Evolutionary conservation across 2,329 filamentous ascomycete genomes (phyloP).

Genomic region (Paecilomyces sp.): DNA sequence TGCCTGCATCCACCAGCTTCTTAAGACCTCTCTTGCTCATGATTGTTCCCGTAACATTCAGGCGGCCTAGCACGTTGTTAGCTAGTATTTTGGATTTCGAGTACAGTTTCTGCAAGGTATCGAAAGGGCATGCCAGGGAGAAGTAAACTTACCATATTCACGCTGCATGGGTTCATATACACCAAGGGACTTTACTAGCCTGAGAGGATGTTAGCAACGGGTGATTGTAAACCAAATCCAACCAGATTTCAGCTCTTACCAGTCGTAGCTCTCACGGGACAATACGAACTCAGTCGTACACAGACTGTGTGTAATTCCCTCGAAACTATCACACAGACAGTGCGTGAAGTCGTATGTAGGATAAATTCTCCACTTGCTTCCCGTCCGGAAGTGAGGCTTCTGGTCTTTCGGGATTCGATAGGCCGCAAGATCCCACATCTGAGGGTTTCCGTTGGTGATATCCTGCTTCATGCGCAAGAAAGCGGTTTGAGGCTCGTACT

Average conservation of each 20-base stretch:
- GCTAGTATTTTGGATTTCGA: not conserved
- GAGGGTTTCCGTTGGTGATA: slow-evolving; percentile 72
- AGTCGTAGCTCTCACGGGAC: slow-evolving; percentile 82
- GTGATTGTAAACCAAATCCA: not conserved
- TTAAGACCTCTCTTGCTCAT: slow-evolving; percentile 80
- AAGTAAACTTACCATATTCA: slow-evolving; percentile 51
- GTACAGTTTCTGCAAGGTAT: not conserved
- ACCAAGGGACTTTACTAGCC: slow-evolving; percentile 41
- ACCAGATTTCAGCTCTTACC: slow-evolving; percentile 59
- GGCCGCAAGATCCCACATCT: slow-evolving; percentile 94
- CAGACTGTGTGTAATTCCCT: slow-evolving; percentile 83
- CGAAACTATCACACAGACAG: slow-evolving; percentile 86
- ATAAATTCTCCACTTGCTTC: slow-evolving; percentile 82
- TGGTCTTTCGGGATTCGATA: slow-evolving; percentile 69
- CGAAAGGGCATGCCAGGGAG: not conserved
- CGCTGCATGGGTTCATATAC: slow-evolving; percentile 92
- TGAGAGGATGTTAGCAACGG: not conserved
- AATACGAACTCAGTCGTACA: slow-evolving; percentile 91
- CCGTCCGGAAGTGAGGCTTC: slow-evolving; percentile 53
- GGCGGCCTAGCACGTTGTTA: slow-evolving; percentile 47
- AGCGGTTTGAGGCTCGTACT: not conserved
- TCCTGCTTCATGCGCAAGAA: slow-evolving; percentile 43
- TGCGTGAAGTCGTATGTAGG: slow-evolving; percentile 92
- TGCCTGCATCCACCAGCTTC: slow-evolving; percentile 68
- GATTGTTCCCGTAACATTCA: slow-evolving; percentile 77